These are phyloP conservation scores for Pseudocercospora pini-densiflorae DNA, from an alignment of 2,329 filamentous ascomycete genomes.

Conservation along the genomic window DNA sequence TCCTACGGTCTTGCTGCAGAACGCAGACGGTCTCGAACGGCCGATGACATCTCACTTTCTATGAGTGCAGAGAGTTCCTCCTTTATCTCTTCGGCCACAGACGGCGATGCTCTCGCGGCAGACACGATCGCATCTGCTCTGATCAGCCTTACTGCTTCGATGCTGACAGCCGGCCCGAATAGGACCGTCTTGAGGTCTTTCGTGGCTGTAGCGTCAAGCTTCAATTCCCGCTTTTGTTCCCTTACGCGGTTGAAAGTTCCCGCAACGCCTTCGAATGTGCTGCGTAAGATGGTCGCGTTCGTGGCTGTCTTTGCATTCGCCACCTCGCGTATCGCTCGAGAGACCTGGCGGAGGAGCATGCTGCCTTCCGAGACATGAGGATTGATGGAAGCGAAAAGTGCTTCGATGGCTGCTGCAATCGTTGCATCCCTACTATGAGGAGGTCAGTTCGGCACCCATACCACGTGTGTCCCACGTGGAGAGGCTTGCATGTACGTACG, in stretches of 20 bases:
- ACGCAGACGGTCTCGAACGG: constrained; percentile 27
- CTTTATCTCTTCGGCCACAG: constrained; percentile 23
- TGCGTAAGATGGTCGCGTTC: constrained; percentile 25
- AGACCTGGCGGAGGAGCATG: constrained; percentile 22
- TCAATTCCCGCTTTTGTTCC: constrained; percentile 15
- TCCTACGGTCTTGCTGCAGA: constrained; percentile 6
- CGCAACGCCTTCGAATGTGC: constrained; percentile 31
- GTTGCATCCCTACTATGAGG: constrained; percentile 31
- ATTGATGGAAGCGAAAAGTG: constrained; percentile 39
- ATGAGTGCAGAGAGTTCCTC: constrained; percentile 26
- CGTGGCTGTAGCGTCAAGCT: constrained; percentile 17
- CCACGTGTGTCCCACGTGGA: background rate
- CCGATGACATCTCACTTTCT: constrained; percentile 29
- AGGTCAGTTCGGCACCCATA: constrained; percentile 12
- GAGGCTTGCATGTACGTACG: constrained; percentile 30
- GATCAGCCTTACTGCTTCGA: constrained; percentile 36
- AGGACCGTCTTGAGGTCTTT: constrained; percentile 31
- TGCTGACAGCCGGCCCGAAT: constrained; percentile 32
- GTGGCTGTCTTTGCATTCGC: constrained; percentile 25
- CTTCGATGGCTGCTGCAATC: constrained; percentile 36
- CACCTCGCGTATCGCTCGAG: constrained; percentile 27
- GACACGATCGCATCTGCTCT: constrained; percentile 36
- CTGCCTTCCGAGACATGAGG: constrained; percentile 26
- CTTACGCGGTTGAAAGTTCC: constrained; percentile 20
- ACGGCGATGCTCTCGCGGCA: constrained; percentile 25